Evolutionary conservation across 371 early-diverging fungal genomes (phyloP).

Genomic region (Syncephalastrum racemosum): DNA sequence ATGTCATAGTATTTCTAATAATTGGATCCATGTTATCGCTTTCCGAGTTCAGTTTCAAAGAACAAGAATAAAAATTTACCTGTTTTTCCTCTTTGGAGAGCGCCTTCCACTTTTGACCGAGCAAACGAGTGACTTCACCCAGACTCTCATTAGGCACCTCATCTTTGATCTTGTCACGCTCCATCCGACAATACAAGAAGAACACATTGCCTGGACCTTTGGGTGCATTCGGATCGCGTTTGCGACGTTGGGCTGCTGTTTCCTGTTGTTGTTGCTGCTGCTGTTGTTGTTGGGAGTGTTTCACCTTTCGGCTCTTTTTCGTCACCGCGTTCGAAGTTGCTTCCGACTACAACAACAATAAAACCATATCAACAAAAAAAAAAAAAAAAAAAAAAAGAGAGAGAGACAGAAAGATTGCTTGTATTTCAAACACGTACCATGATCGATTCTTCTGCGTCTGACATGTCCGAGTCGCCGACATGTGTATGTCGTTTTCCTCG

Average conservation of each 20-base stretch:
- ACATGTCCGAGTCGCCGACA: no score
- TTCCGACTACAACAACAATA: not conserved
- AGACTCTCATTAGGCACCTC: conserved; percentile 53
- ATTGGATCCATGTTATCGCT: not conserved
- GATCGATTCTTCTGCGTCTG: conserved; percentile 6
- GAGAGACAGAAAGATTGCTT: not conserved
- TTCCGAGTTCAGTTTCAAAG: not conserved
- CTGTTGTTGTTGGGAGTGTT: conserved; percentile 9
- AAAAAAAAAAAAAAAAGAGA: not conserved
- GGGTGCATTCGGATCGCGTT: conserved; percentile 68
- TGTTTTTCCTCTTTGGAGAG: conserved; percentile 51
- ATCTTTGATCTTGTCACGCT: conserved; percentile 59
- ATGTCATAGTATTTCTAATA: conserved; percentile 49
- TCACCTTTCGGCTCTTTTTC: conserved; percentile 2
- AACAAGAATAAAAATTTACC: conserved; percentile 23
- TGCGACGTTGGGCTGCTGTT: conserved; percentile 14
- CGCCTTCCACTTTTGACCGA: conserved; percentile 54
- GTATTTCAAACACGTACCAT: not conserved
- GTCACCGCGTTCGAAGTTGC: not conserved
- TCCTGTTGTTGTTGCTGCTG: not conserved
- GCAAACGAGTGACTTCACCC: conserved; percentile 49
- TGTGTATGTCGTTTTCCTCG: no score
- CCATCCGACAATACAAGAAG: conserved; percentile 58
- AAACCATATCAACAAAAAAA: not conserved
- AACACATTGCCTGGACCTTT: conserved; percentile 69